phyloP scores from a whole-genome alignment of 345 rosid species.

The Carallia pectinifolia region DNA sequence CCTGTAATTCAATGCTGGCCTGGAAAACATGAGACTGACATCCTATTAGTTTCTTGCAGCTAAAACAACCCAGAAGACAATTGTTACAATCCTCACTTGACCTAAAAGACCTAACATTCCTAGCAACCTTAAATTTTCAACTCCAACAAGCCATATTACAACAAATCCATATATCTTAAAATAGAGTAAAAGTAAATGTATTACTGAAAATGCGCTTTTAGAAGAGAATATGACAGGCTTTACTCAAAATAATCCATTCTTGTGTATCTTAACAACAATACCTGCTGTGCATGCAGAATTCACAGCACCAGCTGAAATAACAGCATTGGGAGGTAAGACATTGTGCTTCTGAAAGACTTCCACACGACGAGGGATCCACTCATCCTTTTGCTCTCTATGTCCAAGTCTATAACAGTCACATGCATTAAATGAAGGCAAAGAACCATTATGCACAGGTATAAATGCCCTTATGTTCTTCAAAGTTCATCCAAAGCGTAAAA shows the following conservation, averaged over 20 bases:
- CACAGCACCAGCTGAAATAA: conserved; percentile 79
- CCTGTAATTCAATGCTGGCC: too few relatives aligned
- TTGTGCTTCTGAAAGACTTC: conserved; percentile 73
- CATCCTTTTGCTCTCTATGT: conserved; percentile 98
- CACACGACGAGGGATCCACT: conserved; percentile 91
- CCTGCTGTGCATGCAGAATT: conserved; percentile 99
- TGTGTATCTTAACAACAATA: conserved; percentile 18
- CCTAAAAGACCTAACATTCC: too few relatives aligned
- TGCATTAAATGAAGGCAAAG: conserved; percentile 7
- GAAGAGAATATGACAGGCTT: not conserved
- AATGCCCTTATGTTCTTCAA: not conserved
- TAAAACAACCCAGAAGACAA: too few relatives aligned
- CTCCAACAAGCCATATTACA: not conserved
- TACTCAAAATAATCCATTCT: not conserved
- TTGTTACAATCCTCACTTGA: too few relatives aligned
- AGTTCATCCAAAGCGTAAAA: conserved; percentile 1
- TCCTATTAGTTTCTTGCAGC: too few relatives aligned
- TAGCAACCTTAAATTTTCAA: not conserved
- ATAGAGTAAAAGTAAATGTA: not conserved
- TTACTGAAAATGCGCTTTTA: not conserved
- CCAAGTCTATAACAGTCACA: conserved; percentile 69
- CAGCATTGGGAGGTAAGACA: conserved; percentile 70
- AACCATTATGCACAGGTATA: not conserved
- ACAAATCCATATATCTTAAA: not conserved
- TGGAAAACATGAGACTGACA: too few relatives aligned